A percentile compares a stretch with the other conserved stretches of the same genome.
Conservation (phyloP, 2,329 filamentous ascomycete species). For the Colletotrichum musicola region DNA sequence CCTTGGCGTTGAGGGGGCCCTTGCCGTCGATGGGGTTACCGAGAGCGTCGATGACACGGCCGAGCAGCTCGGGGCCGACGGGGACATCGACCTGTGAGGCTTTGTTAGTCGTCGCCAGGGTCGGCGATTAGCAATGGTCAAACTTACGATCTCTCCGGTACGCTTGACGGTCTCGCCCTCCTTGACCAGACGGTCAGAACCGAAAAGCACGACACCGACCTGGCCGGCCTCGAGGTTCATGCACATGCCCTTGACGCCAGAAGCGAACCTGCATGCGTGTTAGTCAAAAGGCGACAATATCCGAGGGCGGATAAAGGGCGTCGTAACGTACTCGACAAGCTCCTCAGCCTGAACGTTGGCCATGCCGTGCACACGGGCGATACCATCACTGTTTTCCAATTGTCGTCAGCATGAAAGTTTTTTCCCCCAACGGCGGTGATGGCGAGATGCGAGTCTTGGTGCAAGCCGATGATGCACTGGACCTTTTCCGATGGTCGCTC, state of each 20-base stretch:
- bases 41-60: constrained; percentile 98
- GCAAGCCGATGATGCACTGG: constrained; percentile 34
- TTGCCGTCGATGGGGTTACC: constrained; percentile 99
- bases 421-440: constrained; percentile 33
- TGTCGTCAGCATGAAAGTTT: constrained; percentile 36
- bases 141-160: constrained; percentile 97
- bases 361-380: constrained; percentile 99
- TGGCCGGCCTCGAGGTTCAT: constrained; percentile 99
- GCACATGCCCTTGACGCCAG: constrained; percentile 99
- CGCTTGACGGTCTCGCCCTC: constrained; percentile 99
- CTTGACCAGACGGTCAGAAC: constrained; percentile 99
- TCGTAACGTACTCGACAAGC: constrained; percentile 91
- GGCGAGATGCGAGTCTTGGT: constrained; percentile 30
- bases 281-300: constrained; percentile 17
- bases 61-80: constrained; percentile 91
- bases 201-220: constrained; percentile 99
- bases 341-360: constrained; percentile 99
- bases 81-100: constrained; percentile 89
- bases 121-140: neutral
- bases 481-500: constrained; percentile 30
- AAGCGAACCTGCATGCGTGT: constrained; percentile 82
- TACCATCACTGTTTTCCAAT: constrained; percentile 87
- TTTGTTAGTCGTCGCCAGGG: constrained; percentile 42
- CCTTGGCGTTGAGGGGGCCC: constrained; percentile 92
- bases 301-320: constrained; percentile 29